phyloP scores from a whole-genome alignment of 805 yeast genomes.

The Cyberlindnera sargentensis region DNA sequence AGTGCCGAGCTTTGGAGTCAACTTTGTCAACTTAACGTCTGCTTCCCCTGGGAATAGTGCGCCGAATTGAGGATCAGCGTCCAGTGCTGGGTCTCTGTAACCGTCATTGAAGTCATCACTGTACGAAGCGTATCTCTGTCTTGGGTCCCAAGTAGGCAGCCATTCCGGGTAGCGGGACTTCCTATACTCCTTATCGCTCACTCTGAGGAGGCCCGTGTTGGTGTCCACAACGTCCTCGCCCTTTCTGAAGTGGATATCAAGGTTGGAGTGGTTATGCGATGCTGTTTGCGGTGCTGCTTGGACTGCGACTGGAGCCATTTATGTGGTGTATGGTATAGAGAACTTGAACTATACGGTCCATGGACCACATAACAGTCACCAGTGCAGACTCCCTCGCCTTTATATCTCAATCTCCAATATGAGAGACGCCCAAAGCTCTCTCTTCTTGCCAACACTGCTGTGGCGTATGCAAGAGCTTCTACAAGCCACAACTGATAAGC shows the following conservation, averaged over 20 bases:
- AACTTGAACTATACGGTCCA: too few species aligned
- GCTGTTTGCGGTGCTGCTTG: conserved; percentile 1
- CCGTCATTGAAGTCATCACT: conserved; percentile 43
- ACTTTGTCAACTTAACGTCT: conserved; percentile 27
- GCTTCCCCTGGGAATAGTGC: conserved; percentile 38
- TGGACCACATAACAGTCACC: too few species aligned
- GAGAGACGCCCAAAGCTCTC: too few species aligned
- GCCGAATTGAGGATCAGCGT: conserved; percentile 53
- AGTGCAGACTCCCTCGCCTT: neutral
- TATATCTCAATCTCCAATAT: neutral
- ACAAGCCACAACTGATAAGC: too few species aligned
- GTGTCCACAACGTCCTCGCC: conserved; percentile 41
- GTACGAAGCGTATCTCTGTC: conserved; percentile 42
- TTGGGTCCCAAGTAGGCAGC: conserved; percentile 66
- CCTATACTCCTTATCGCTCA: conserved; percentile 35
- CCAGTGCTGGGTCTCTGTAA: conserved; percentile 50
- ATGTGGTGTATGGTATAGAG: too few species aligned
- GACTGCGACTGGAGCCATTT: conserved; percentile 1
- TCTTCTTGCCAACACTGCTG: too few species aligned
- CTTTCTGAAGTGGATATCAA: conserved; percentile 41
- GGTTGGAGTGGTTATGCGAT: conserved; percentile 9
- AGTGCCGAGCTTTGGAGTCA: conserved; percentile 68
- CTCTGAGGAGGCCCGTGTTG: conserved; percentile 39
- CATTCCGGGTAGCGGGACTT: conserved; percentile 42
- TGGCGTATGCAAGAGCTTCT: too few species aligned